Base-by-base conservation (phyloP, 305 asterid species). In the Fraxinus ornus region DNA sequence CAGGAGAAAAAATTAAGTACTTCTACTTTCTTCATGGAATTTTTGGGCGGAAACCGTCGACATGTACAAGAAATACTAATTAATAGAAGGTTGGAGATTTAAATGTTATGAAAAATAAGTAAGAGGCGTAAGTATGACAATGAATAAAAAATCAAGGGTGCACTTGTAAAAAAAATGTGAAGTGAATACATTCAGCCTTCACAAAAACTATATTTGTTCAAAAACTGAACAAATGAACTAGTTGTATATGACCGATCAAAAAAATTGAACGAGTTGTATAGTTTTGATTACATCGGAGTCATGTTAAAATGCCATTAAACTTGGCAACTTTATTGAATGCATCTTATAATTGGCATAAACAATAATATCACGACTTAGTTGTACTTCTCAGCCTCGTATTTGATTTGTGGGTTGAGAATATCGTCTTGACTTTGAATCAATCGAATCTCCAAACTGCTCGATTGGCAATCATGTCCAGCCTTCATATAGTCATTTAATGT, bases 401-500 rank as follows among this genome's bases (percentile, higher is more conserved):
- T 93, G 89, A 94, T 88, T 88, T 94, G 91, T 33, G 99, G 99
- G 85, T 94, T 92, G 80, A 97, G 91, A 81, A 96, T 94, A 84
- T 92, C 92, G 80, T 93, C 98, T 72, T 90, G 97, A 83, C 98
- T 92, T 88, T 94, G 99, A 80, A 96, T 84, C 90, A 96, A 80
- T 76, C 99, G 97, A 86, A 96, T 96, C 90, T 94, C 99, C 88
- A 96, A 89, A 89, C 98, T 91, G 90, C 97, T 94, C 6, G 97
- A 90, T 83, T 86, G 89, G 86, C 92, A 91, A 86, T 94, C 95
- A 72, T 89, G 97, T 73, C 99, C 99, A 75, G 92, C 97, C 86
- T 39, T 91, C 24, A 86, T 83, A 72, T 96, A 96, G 84, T 96
- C 99, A 78, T 85, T 75, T 75, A 94, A 75, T 33, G 99, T 96